Evolutionary conservation across 768 basidiomycete genomes (phyloP).

Genomic region (Jaapia argillacea): DNA sequence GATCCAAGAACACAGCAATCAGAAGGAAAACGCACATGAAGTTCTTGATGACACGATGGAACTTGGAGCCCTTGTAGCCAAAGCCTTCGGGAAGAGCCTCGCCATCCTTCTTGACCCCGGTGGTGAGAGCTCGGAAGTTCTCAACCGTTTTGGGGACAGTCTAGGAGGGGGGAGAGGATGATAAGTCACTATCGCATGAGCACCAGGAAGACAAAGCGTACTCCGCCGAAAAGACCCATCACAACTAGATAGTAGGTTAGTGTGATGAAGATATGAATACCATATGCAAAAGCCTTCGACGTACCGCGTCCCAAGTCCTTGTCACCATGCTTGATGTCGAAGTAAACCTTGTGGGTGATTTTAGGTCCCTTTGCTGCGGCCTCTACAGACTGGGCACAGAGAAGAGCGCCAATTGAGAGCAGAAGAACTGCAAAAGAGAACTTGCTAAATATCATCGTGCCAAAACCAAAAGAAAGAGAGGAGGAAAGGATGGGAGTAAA

Average conservation of each 20-base stretch:
- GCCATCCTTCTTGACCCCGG: constrained; percentile 74
- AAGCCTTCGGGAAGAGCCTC: constrained; percentile 56
- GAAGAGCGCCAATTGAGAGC: constrained; percentile 55
- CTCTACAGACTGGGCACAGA: constrained; percentile 63
- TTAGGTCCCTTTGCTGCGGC: constrained; percentile 73
- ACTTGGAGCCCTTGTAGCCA: constrained; percentile 92
- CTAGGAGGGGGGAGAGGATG: constrained; percentile 24
- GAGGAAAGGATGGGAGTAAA: constrained; percentile 9
- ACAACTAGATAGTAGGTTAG: constrained; percentile 39
- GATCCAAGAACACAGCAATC: background rate
- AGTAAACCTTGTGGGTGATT: constrained; percentile 90
- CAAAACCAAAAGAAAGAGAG: constrained; percentile 15
- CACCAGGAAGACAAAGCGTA: constrained; percentile 22
- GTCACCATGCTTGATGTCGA: constrained; percentile 92
- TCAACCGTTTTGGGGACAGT: constrained; percentile 94
- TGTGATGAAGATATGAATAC: background rate
- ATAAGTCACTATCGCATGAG: constrained; percentile 1
- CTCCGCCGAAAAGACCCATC: constrained; percentile 87
- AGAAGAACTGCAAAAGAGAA: constrained; percentile 51
- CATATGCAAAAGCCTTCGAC: constrained; percentile 18
- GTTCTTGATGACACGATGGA: constrained; percentile 93
- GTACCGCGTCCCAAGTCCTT: constrained; percentile 73
- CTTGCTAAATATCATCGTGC: constrained; percentile 49
- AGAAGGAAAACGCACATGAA: constrained; percentile 58
- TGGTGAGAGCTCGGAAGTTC: constrained; percentile 93